A percentile compares a stretch with the other conserved stretches of the same genome.
Evolutionary conservation across 2,329 filamentous ascomycete species (phyloP).

Genomic region (Paecilomyces fulvus): DNA sequence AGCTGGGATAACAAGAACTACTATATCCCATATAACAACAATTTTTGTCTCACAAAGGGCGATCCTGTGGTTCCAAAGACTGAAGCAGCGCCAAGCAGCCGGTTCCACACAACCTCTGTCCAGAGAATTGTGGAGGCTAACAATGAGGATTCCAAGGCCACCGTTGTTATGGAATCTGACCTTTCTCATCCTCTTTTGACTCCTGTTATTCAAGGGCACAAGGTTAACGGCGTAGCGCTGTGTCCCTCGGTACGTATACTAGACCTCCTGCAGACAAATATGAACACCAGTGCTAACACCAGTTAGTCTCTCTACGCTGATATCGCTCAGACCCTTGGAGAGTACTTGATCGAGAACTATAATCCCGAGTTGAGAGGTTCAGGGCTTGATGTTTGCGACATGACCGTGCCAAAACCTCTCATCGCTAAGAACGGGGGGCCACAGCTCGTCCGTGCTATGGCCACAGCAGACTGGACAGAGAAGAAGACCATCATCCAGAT

Average conservation of each 20-base stretch:
- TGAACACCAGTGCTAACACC: conserved; percentile 1
- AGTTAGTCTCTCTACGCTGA: conserved; percentile 27
- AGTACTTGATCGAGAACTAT: conserved; percentile 25
- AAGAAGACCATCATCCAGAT: conserved; percentile 23
- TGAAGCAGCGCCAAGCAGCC: conserved; percentile 9
- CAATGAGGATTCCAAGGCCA: conserved; percentile 15
- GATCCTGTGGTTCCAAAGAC: conserved; percentile 31
- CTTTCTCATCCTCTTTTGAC: conserved; percentile 25
- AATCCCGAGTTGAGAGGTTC: conserved; percentile 22
- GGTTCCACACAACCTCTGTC: conserved; percentile 19
- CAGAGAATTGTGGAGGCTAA: conserved; percentile 23
- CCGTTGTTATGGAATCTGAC: conserved; percentile 28
- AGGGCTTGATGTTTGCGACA: conserved; percentile 26
- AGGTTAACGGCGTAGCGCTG: conserved; percentile 27
- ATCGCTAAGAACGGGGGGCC: conserved; percentile 40
- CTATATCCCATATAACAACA: conserved; percentile 62
- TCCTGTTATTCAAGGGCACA: conserved; percentile 28
- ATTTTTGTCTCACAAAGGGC: conserved; percentile 64
- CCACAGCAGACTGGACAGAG: conserved; percentile 27
- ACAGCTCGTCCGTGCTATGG: conserved; percentile 29
- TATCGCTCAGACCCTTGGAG: conserved; percentile 27
- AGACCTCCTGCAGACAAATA: background rate
- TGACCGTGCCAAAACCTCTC: conserved; percentile 43
- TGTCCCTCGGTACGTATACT: conserved; percentile 23
- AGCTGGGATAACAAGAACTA: conserved; percentile 64